phyloP scores from a whole-genome alignment of 768 basidiomycete genomes.

The Favolaschia claudopus region DNA sequence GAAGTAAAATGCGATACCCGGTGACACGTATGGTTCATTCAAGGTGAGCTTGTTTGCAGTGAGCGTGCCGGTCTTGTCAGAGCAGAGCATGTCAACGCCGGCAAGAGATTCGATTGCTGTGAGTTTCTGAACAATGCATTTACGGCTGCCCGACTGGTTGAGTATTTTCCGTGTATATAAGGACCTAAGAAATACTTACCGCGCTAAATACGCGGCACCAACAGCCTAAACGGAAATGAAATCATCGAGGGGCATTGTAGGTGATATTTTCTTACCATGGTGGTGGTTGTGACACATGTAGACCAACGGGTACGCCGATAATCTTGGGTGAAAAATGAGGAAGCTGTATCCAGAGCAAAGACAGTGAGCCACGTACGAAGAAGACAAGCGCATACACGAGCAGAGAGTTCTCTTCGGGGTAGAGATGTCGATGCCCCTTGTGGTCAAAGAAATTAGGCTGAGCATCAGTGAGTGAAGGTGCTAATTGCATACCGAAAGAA shows the following conservation, averaged over 20 bases:
- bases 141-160: conserved; percentile 32
- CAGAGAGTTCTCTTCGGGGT: conserved; percentile 50
- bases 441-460: conserved; percentile 19
- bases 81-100: conserved; percentile 51
- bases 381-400: conserved; percentile 52
- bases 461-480: neutral
- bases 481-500: conserved; percentile 42
- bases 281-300: conserved; percentile 52
- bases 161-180: too few species aligned
- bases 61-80: neutral
- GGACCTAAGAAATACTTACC: conserved; percentile 51
- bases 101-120: conserved; percentile 60
- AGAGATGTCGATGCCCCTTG: conserved; percentile 43
- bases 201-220: conserved; percentile 48
- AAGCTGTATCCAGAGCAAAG: neutral
- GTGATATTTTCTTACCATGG: conserved; percentile 37
- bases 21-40: conserved; percentile 8
- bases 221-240: conserved; percentile 3
- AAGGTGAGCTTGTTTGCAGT: neutral
- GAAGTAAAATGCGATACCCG: neutral
- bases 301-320: conserved; percentile 57
- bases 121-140: conserved; percentile 57
- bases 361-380: conserved; percentile 33
- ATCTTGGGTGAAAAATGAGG: conserved; percentile 35
- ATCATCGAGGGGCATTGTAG: too few species aligned